Base-by-base conservation (phyloP, 2,329 filamentous ascomycete species). In the Sphaceloma murrayae region DNA sequence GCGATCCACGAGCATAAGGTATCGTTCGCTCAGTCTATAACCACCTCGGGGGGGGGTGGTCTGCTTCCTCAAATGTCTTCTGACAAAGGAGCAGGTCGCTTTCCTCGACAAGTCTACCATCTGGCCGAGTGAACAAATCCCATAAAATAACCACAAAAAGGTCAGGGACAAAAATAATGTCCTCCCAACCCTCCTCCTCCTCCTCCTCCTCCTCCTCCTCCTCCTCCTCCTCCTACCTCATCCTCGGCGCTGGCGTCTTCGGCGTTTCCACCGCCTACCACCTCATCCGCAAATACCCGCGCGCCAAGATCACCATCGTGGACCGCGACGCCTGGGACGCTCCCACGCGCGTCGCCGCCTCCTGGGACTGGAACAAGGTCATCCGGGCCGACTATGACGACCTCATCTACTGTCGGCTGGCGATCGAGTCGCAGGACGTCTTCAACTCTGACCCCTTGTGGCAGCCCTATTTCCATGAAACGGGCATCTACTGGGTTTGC, bases 291-390 rank as follows among this genome's bases (percentile, higher is more conserved):
- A 63, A 63, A 48, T 64, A 66, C 47, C 64, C 64, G 3, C 51
- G 59, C 33, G 63, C 63, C 21, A 54, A 57, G 9, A 50, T 67
- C 27, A 67, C 64, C 1, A 54, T 67, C 13, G 57, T 67, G 19
- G 65, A 67, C 45, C 56, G 58, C 18, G 55, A 59, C 45, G 53
- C 60, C 46, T 59, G 51, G 48, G 54, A 58, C 27, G 55, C 54
- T 6, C 46, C 61, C 44, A 53, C 47, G 24, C 54, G 56, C 27
- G 56, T 65, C 21, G 79, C 78, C 22, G 80, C 80, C 0, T 83
- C 80, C 0, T 80, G 76, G 67, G 80, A 85, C 62, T 78, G 78
- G 72, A 84, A 82, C 65, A 84, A 83, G 60, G 77, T 82, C 19
- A 70, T 84, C 11, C 76, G 80, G 46, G 76, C 78, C 36, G 80